Base-by-base conservation (phyloP, 495 filamentous ascomycete species). In the Hypomontagnella submonticulosa region DNA sequence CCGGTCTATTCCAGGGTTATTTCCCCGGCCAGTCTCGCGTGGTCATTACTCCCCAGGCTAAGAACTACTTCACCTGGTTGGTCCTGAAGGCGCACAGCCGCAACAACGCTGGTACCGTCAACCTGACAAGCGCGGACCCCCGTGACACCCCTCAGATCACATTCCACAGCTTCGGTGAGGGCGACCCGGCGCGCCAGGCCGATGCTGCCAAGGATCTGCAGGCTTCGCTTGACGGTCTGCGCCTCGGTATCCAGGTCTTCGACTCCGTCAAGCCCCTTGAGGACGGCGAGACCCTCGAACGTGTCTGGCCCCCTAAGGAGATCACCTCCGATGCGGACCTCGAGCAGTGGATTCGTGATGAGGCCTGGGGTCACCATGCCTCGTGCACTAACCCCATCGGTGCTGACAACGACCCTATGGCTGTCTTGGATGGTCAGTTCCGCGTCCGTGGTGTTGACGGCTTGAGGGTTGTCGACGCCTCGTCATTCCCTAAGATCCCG, bases 381-480 rank as follows among this genome's bases (percentile, higher is more conserved):
- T 83, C 77, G 32, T 85, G 83, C 57, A 85, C 85, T 10, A 81
- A 77, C 53, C 71, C 85, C 12, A 90, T 88, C 59, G 87, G 87
- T 4, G 63, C 71, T 0, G 84, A 85, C 55, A 71, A 67, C 10
- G 86, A 89, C 60, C 72, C 77, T 11, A 78, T 81, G 67, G 87
- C 85, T 1, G 86, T 88, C 15, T 51, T 90, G 46, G 87, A 89
- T 66, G 73, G 76, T 1, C 77, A 81, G 60, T 87, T 89, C 63
- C 70, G 83, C 0, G 87, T 90, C 2, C 77, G 84, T 16, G 84
- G 84, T 0, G 80, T 84, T 0, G 71, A 79, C n/a, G 79, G 84
- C 5, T 62, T 89, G 66, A 76, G 88, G 47, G 86, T 89, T 15
- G 87, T 89, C 0, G 88, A 89, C 74, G 87, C 85, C 11, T 83